Base-by-base conservation (phyloP, 202 grass and related monocot genomes). In the Zizania palustris region DNA sequence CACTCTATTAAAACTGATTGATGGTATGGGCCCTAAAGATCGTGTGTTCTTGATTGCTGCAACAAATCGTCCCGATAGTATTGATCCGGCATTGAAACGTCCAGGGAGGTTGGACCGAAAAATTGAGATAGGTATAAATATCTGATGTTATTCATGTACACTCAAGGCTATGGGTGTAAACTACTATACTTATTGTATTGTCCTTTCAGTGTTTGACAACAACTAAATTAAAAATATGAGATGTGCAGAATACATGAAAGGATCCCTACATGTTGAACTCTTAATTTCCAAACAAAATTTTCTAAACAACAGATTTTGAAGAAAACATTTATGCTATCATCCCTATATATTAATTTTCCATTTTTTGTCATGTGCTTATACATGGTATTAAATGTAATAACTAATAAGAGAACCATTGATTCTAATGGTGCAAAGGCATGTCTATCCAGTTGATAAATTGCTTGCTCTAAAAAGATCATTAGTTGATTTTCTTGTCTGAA, bases 91-190 rank as follows among this genome's bases (percentile, higher is more conserved):
- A 45, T 83, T 97, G 20, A 81, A 84, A 62, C 84, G 90, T 42
- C 79, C 76, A 72, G 93, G 93, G 81, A 85, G 93, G 88, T 88
- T 97, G 20, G 93, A 97, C 79, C 78, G 63, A 85, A 88, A 93
- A 85, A 97, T 97, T 20, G 93, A 97, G 86, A 97, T 93, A 85
- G 93, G 90, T 97, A 96, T 37, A 65, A 71, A 45, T 6, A 59
- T 82, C 34, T 72, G 49, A 72, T 82, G 36, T 65, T 72, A 34
- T 58, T 19, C 50, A 34, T 82, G 14, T 65, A 58, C 55, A 21
- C 57, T 28, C 28, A 28, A 40, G 33, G 40, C 11, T 65, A 11
- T 49, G 5, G 65, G 28, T 73, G 34, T 35, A 34, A 65, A 73
- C 41, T 82, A 48, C 41, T 74, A 12, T 45, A 40, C 22, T 40